Evolutionary conservation across 176 grass and related monocot species (phyloP).

Genomic region (Carex pumila): DNA sequence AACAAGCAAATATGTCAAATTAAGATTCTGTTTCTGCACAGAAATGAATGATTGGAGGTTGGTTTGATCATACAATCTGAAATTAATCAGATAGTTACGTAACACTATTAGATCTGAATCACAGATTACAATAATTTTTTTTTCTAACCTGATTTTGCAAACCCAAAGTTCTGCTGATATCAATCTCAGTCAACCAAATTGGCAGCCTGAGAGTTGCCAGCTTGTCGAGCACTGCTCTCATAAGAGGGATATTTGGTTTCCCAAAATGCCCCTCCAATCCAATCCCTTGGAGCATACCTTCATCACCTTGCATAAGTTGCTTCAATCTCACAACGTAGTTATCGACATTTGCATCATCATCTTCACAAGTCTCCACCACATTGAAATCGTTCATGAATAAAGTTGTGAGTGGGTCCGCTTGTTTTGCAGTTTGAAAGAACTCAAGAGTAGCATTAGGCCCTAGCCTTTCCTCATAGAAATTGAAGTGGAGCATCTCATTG

Average conservation of each 20-base stretch:
- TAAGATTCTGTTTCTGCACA: background rate
- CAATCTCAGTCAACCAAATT: constrained; percentile 83
- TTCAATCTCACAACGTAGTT: constrained; percentile 46
- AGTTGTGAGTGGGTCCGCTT: constrained; percentile 67
- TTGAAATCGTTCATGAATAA: constrained; percentile 96
- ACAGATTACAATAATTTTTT: background rate
- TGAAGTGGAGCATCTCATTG: constrained; percentile 94
- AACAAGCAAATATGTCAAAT: background rate
- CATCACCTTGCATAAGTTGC: constrained; percentile 41
- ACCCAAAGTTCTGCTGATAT: constrained; percentile 49
- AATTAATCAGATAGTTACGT: background rate
- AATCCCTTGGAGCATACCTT: constrained; percentile 64
- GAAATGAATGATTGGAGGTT: background rate
- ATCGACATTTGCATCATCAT: constrained; percentile 67
- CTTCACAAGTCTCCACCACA: constrained; percentile 73
- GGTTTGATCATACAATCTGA: background rate
- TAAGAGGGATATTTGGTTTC: constrained; percentile 64
- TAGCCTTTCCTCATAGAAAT: constrained; percentile 77
- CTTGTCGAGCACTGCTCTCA: constrained; percentile 78
- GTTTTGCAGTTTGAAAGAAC: constrained; percentile 63
- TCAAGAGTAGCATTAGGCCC: constrained; percentile 54
- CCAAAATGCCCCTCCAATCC: constrained; percentile 70
- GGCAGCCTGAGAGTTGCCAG: constrained; percentile 64
- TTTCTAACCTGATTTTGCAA: constrained; percentile 39
- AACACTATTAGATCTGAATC: background rate